Conservation (phyloP, 1,284 basidiomycete species). For the Ceratobasidium sp. region DNA sequence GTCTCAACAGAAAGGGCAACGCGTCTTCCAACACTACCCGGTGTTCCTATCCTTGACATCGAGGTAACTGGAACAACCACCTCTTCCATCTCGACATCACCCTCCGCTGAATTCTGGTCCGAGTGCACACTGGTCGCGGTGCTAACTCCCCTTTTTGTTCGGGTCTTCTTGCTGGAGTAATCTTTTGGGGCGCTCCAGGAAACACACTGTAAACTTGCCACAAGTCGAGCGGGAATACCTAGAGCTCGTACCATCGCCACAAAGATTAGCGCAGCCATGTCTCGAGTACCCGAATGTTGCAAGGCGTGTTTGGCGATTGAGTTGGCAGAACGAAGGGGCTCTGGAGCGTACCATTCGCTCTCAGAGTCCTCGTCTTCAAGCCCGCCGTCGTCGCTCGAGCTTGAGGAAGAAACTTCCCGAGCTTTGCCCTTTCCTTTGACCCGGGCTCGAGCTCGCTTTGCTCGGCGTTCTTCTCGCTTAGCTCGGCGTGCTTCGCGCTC, state of each 20-base stretch:
- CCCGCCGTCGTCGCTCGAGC: constrained; percentile 55
- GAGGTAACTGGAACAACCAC: constrained; percentile 50
- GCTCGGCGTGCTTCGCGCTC: constrained; percentile 42
- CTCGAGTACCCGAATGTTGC: constrained; percentile 82
- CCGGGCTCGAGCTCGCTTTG: constrained; percentile 44
- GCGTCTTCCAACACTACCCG: background rate
- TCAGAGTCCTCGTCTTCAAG: constrained; percentile 67
- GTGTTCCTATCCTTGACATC: background rate
- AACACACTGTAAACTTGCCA: constrained; percentile 90
- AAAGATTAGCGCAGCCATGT: constrained; percentile 91
- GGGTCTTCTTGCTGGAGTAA: constrained; percentile 1
- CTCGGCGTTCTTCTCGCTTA: constrained; percentile 46
- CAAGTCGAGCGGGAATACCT: constrained; percentile 87
- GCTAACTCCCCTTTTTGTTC: constrained; percentile 45
- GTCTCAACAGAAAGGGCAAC: background rate
- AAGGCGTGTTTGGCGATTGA: constrained; percentile 91
- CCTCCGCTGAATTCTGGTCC: constrained; percentile 48
- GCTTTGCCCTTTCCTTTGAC: constrained; percentile 53
- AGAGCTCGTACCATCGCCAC: constrained; percentile 89
- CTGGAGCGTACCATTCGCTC: constrained; percentile 60
- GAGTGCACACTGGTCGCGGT: constrained; percentile 51
- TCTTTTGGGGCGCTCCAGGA: constrained; percentile 67
- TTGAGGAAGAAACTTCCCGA: constrained; percentile 48
- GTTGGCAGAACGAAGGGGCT: constrained; percentile 73
- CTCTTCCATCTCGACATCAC: constrained; percentile 55